Evolutionary conservation across 129 eudicot genomes (phyloP).

Genomic region (Erigeron canadensis): DNA sequence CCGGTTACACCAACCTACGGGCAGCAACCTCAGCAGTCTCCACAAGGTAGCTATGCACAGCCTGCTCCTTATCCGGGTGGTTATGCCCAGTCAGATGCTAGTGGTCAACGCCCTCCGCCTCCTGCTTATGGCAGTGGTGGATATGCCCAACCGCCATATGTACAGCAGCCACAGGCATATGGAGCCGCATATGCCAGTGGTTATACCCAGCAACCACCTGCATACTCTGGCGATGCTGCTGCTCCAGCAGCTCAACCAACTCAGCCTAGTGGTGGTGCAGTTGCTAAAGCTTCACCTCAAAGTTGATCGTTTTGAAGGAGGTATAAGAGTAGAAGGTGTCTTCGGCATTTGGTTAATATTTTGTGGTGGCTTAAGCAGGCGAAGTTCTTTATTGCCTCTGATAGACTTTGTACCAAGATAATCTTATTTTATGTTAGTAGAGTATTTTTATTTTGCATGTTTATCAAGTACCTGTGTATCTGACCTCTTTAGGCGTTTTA

Average conservation of each 20-base stretch:
- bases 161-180: constrained; percentile 70
- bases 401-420: constrained; percentile 24
- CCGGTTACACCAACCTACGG: constrained; percentile 61
- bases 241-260: constrained; percentile 50
- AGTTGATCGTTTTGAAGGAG: constrained; percentile 43
- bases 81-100: constrained; percentile 55
- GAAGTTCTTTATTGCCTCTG: constrained; percentile 1
- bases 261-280: constrained; percentile 56
- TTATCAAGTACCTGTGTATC: not conserved
- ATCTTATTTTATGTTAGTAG: not conserved
- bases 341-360: constrained; percentile 7
- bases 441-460: constrained; percentile 17
- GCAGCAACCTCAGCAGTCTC: constrained; percentile 70
- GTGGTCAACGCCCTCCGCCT: constrained; percentile 48
- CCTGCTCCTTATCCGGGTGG: constrained; percentile 51
- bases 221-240: constrained; percentile 60
- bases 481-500: constrained; percentile 12
- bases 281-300: constrained; percentile 71
- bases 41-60: constrained; percentile 75
- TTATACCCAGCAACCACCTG: constrained; percentile 70
- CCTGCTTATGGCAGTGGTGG: constrained; percentile 54
- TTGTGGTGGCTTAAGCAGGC: not conserved
- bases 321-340: constrained; percentile 21
- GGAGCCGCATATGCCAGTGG: constrained; percentile 55
- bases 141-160: constrained; percentile 61